Evolutionary conservation across 2,329 filamentous ascomycete genomes (phyloP).

Genomic region (Botrytis byssoidea): DNA sequence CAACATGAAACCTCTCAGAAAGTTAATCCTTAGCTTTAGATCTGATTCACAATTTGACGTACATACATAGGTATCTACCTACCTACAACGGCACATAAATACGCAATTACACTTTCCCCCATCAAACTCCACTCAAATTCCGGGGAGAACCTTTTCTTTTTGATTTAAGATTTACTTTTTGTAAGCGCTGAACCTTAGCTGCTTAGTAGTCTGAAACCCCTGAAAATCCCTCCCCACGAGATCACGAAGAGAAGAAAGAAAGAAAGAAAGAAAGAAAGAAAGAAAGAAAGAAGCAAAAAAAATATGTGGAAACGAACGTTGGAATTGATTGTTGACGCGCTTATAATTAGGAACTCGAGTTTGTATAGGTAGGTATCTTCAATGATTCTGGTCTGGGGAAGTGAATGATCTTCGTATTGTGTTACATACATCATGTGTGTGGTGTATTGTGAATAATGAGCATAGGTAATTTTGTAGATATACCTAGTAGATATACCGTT

Average conservation of each 20-base stretch:
- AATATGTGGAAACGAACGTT: background rate
- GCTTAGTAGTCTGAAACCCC: background rate
- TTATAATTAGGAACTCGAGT: too few species aligned
- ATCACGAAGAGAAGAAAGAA: background rate
- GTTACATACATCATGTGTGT: background rate
- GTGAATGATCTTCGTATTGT: background rate
- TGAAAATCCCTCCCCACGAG: background rate
- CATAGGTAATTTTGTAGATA: background rate
- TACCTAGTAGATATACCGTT: too few species aligned
- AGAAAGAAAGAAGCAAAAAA: background rate
- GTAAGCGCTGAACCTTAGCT: background rate
- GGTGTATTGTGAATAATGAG: too few species aligned
- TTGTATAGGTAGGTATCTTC: background rate
- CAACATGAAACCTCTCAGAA: background rate
- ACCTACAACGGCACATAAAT: background rate
- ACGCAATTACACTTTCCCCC: background rate
- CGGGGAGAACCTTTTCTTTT: background rate
- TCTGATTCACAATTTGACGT: background rate
- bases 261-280: background rate
- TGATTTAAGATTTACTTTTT: background rate
- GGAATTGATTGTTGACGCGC: background rate
- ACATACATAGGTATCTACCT: too few species aligned
- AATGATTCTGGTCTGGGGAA: background rate
- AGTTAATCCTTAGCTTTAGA: background rate
- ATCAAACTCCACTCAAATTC: background rate